Evolutionary conservation across 2,329 filamentous ascomycete species (phyloP), one percentile per base, ranked within the genome.

Genomic region (Penicillium corylophilum): DNA sequence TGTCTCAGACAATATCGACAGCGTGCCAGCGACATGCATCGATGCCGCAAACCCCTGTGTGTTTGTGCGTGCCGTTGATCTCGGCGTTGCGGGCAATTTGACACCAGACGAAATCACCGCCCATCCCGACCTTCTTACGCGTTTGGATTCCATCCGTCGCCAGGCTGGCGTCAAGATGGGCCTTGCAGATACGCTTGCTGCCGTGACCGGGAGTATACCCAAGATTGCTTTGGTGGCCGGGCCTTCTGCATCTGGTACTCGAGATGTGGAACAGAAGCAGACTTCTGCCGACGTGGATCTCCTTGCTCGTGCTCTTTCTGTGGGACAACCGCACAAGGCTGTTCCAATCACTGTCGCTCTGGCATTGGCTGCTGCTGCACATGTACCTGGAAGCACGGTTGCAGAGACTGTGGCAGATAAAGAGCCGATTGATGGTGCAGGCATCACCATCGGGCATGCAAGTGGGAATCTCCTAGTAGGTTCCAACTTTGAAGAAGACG

Each of bases 41-140:
- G 86, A 88, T 55, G 82, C 82, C 1, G 80, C 80, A 1, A 87
- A 87, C 58, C 86, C 85, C 0, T 82, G 80, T 42, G 76, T 85
- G 13, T 88, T 88, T 61, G 71, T 88, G 0, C 71, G 71, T 7
- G 82, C 84, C 0, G 62, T 71, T 2, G 79, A 83, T 51, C 62
- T 87, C 1, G 77, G 71, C 0, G 64, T 68, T 1, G 8, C 36
- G 1, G 64, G 64, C 1, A 61, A 63, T 7, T 73, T 86, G 31
- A 74, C 79, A 0, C 83, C 85, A 0, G 74, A 80, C 22, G 73
- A 77, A 24, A 76, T 87, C 39, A 77, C 82, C 18, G 71, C 73
- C 2, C 67, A 79, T 47, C 57, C 69, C 0, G 60, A 60, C 1
- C 67, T 85, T 1, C 69, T 80, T 7, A 43, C 63, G 0, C 74